These are phyloP conservation scores for Thelephora terrestris DNA, from an alignment of 1,284 basidiomycete genomes.

Conservation along the genomic window DNA sequence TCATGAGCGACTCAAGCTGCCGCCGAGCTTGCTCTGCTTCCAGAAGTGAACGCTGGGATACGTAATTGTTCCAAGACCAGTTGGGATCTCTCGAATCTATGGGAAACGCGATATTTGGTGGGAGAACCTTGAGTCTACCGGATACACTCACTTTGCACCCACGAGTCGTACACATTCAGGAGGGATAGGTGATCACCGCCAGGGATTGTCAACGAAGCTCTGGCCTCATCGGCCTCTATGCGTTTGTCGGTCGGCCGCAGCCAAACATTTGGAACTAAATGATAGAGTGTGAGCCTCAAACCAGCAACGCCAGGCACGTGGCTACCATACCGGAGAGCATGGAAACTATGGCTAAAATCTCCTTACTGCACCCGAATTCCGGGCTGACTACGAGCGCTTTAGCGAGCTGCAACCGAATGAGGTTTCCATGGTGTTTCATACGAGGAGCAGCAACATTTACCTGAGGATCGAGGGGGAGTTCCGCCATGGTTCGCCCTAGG, in stretches of 20 bases:
- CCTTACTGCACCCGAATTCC: slow-evolving; percentile 86
- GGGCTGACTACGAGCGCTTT: slow-evolving; percentile 86
- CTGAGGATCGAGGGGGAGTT: slow-evolving; percentile 90
- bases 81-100: not conserved
- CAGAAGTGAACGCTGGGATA: not conserved
- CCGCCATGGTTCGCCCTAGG: slow-evolving; percentile 85
- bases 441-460: slow-evolving; percentile 23
- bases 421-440: not conserved
- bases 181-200: slow-evolving; percentile 87
- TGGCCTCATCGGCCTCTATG: slow-evolving; percentile 80
- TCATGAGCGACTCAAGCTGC: not conserved
- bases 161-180: slow-evolving; percentile 87
- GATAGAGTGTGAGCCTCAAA: not conserved
- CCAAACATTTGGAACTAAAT: slow-evolving; percentile 81
- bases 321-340: too few relatives aligned
- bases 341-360: slow-evolving; percentile 81
- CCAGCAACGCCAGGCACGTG: too few relatives aligned
- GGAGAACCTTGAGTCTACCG: too few relatives aligned
- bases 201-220: slow-evolving; percentile 76
- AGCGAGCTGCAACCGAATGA: not conserved
- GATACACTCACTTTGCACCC: too few relatives aligned
- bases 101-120: not conserved
- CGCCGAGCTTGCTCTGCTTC: not conserved
- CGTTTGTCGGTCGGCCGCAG: slow-evolving; percentile 74
- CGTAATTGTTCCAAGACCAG: not conserved